phyloP scores from a whole-genome alignment of 331 rosid species.

The Rosa hybrid region DNA sequence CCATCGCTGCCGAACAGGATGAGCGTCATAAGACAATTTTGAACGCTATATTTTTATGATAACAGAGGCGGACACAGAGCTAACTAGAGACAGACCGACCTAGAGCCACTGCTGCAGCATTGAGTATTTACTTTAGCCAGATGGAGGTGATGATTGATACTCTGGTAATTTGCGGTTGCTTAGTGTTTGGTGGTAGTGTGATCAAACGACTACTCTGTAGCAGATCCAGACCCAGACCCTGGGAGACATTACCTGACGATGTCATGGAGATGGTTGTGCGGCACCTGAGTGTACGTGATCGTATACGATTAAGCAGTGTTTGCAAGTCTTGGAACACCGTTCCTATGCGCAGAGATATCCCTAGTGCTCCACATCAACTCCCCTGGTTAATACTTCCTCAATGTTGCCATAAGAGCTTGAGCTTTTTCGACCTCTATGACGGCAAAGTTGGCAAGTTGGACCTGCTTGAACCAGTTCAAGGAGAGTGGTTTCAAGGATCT shows the following conservation, averaged over 20 bases:
- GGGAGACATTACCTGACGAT: slow-evolving; percentile 6
- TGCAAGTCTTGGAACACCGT: neutral
- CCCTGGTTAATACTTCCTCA: neutral
- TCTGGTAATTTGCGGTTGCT: too few relatives aligned
- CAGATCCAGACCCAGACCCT: too few relatives aligned
- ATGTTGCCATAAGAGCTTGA: neutral
- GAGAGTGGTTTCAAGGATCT: neutral
- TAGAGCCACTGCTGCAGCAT: too few relatives aligned
- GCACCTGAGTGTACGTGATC: neutral
- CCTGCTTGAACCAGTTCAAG: neutral
- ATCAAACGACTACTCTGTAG: too few relatives aligned
- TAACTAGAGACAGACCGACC: too few relatives aligned
- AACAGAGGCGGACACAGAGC: too few relatives aligned
- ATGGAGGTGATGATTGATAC: too few relatives aligned
- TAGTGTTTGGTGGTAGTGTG: too few relatives aligned
- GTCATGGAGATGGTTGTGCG: neutral
- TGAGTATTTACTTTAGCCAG: too few relatives aligned
- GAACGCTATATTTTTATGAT: too few relatives aligned
- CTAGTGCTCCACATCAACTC: neutral
- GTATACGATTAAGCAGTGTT: neutral
- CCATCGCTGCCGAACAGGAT: too few relatives aligned
- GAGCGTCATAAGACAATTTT: too few relatives aligned
- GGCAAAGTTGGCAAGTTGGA: neutral
- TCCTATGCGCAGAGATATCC: neutral
- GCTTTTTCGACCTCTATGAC: neutral